Evolutionary conservation across 1,284 basidiomycete genomes (phyloP).

Genomic region (Athelia psychrophila): DNA sequence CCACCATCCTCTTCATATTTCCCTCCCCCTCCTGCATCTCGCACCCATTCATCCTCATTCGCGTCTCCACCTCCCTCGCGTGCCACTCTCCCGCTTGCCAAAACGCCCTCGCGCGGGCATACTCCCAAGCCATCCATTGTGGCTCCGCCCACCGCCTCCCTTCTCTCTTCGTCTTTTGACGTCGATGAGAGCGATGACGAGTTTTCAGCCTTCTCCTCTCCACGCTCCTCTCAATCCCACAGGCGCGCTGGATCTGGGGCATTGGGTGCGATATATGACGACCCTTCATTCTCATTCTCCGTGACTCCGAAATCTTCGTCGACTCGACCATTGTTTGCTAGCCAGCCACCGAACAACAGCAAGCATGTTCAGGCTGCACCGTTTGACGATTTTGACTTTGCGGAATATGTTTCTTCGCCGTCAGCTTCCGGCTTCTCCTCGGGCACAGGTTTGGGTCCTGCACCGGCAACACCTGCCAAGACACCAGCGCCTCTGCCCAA

Average conservation of each 20-base stretch:
- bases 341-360: background rate
- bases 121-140: conserved; percentile 1
- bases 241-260: background rate
- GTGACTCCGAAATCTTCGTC: background rate
- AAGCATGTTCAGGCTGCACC: background rate
- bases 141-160: background rate
- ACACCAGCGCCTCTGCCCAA: background rate
- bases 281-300: background rate
- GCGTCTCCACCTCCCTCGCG: background rate
- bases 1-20: background rate
- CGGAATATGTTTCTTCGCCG: conserved; percentile 18
- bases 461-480: background rate
- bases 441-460: background rate
- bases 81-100: background rate
- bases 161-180: background rate
- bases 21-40: background rate
- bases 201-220: conserved; percentile 28
- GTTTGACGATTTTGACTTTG: conserved; percentile 13
- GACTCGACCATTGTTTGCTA: background rate
- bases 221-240: conserved; percentile 3
- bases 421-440: conserved; percentile 2
- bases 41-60: background rate
- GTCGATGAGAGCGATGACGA: conserved; percentile 21
- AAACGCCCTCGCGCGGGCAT: background rate
- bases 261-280: conserved; percentile 1